Evolutionary conservation across 192 early-diverging fungal genomes (phyloP).

Genomic region (Obelidium mucronatum): DNA sequence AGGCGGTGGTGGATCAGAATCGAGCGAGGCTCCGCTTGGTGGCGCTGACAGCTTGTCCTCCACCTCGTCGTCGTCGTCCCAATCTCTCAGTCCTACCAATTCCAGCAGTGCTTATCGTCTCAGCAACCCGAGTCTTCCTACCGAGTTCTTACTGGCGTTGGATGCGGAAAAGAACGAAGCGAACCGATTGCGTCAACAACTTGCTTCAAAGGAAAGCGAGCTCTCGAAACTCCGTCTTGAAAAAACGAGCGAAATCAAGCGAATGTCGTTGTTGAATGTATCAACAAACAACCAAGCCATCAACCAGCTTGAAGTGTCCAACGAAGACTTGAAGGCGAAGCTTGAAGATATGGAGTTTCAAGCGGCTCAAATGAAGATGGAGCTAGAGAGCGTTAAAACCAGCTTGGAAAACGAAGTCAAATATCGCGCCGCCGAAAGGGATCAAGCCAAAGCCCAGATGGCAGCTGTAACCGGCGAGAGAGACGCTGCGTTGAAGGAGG

Average conservation of each 20-base stretch:
- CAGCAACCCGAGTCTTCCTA: conserved; percentile 12
- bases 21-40: too few species aligned
- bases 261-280: conserved; percentile 10
- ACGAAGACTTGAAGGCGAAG: conserved; percentile 23
- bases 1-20: too few species aligned
- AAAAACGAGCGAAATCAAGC: conserved; percentile 26
- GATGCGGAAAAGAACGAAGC: conserved; percentile 31
- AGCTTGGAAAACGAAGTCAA: conserved; percentile 29
- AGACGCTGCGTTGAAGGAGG: conserved; percentile 30
- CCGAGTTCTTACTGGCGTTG: conserved; percentile 25
- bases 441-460: conserved; percentile 19
- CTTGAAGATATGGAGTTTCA: conserved; percentile 13
- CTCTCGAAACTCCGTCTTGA: conserved; percentile 19
- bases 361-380: conserved; percentile 3
- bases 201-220: conserved; percentile 15
- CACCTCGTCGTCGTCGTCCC: not conserved
- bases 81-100: not conserved
- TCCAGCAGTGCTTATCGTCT: conserved; percentile 1
- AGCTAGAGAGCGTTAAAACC: conserved; percentile 3
- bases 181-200: conserved; percentile 20
- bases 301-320: conserved; percentile 26
- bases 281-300: conserved; percentile 6
- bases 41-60: not conserved
- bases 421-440: conserved; percentile 22
- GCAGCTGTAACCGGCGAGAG: conserved; percentile 5